Evolutionary conservation across 148 eudicot species (phyloP).

Genomic region (Heliosperma pusillum): DNA sequence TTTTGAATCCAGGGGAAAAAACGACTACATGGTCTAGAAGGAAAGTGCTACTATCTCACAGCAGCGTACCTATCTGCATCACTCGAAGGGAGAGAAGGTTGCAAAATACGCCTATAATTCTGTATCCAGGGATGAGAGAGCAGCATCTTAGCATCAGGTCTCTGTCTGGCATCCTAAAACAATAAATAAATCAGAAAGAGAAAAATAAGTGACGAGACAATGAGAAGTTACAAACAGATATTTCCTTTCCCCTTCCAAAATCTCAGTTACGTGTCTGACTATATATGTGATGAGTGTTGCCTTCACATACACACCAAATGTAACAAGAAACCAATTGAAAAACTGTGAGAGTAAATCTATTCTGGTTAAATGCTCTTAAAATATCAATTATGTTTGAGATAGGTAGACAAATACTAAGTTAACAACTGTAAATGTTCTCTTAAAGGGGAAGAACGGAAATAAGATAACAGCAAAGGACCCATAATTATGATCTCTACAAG

Average conservation of each 20-base stretch:
- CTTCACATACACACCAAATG: not conserved
- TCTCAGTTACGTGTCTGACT: not conserved
- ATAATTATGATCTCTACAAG: not conserved
- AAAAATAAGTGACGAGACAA: not conserved
- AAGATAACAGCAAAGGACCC: not conserved
- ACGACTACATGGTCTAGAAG: not conserved
- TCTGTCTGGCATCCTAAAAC: slow-evolving; percentile 93
- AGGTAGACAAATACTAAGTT: not conserved
- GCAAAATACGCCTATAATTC: slow-evolving; percentile 86
- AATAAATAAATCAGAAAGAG: slow-evolving; percentile 22
- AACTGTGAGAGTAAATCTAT: not conserved
- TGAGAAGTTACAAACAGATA: not conserved
- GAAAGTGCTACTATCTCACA: not conserved
- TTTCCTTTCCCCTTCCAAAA: not conserved
- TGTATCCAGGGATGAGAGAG: slow-evolving; percentile 97
- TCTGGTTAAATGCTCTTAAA: not conserved
- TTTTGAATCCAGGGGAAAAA: not conserved
- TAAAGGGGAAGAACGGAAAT: not conserved
- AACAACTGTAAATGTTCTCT: not conserved
- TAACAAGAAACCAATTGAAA: not conserved
- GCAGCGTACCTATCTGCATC: slow-evolving; percentile 64
- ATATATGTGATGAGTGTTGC: not conserved
- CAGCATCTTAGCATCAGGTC: slow-evolving; percentile 95
- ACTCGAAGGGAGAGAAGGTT: slow-evolving; percentile 69
- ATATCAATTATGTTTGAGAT: not conserved